These are phyloP conservation scores for Podila epicladia DNA, from an alignment of 192 early-diverging fungal species.

Conservation along the genomic window DNA sequence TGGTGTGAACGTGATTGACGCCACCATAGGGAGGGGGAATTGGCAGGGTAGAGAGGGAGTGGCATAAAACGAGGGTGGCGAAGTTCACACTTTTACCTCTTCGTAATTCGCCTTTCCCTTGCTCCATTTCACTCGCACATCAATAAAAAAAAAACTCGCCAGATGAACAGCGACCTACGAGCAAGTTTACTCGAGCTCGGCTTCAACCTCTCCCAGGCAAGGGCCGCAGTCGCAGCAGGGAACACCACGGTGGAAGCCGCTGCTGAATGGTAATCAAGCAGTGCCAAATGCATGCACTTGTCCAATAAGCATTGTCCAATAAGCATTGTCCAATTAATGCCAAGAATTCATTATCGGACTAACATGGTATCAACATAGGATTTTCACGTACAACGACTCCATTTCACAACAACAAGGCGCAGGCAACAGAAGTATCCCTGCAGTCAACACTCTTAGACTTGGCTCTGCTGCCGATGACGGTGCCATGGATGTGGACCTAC, in stretches of 20 bases:
- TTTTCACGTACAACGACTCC: too few relatives aligned
- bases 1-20: too few relatives aligned
- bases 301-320: not conserved
- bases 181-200: conserved; percentile 30
- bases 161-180: conserved; percentile 47
- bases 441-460: conserved; percentile 4
- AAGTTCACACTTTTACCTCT: not conserved
- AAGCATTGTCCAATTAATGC: not conserved
- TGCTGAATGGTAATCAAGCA: conserved; percentile 22
- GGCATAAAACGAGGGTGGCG: not conserved
- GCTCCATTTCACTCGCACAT: not conserved
- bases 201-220: conserved; percentile 43
- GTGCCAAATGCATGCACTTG: not conserved
- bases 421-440: too few relatives aligned
- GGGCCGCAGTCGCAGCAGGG: conserved; percentile 44
- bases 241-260: conserved; percentile 27
- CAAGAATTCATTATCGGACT: too few relatives aligned
- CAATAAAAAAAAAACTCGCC: too few relatives aligned
- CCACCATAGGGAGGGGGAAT: too few relatives aligned
- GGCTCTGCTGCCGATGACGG: conserved; percentile 11
- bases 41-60: not conserved
- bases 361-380: too few relatives aligned
- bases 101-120: too few relatives aligned
- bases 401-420: too few relatives aligned
- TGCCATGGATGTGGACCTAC: conserved; percentile 21